Percentiles rank a stretch among this genome's conserved stretches.
phyloP scores from a whole-genome alignment of 2,329 filamentous ascomycete species.

The Penicillium rolfsii region DNA sequence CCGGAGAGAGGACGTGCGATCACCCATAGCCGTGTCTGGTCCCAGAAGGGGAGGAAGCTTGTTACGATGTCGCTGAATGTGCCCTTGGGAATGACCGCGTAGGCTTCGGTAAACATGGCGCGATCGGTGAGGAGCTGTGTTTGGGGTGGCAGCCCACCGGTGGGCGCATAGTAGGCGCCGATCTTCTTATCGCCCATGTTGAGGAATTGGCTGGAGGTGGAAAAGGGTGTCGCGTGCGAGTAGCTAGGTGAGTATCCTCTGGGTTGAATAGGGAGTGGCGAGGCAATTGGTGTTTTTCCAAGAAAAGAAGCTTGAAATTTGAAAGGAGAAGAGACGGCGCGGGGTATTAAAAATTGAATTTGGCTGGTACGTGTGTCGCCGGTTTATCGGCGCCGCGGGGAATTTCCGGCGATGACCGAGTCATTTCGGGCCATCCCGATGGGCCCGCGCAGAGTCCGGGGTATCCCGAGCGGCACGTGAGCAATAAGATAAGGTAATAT shows the following conservation, averaged over 20 bases:
- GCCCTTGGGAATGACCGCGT: constrained; percentile 31
- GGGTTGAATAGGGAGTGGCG: background rate
- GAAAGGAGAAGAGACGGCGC: background rate
- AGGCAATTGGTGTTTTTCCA: background rate
- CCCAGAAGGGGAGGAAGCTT: constrained; percentile 33
- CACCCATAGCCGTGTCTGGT: constrained; percentile 32
- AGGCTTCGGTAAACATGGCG: constrained; percentile 34
- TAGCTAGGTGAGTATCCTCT: background rate
- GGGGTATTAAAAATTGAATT: constrained; percentile 1
- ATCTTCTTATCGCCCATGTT: constrained; percentile 40
- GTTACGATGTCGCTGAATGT: constrained; percentile 32
- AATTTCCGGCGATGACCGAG: constrained; percentile 6
- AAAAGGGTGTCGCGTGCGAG: background rate
- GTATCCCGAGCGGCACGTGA: constrained; percentile 6
- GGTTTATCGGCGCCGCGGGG: constrained; percentile 3
- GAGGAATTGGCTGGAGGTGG: background rate
- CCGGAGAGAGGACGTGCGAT: constrained; percentile 31
- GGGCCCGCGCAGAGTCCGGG: background rate
- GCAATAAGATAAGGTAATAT: background rate
- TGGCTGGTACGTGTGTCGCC: background rate
- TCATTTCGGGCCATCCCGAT: constrained; percentile 5
- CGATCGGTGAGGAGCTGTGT: constrained; percentile 32
- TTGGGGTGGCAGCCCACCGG: constrained; percentile 29
- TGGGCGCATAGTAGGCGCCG: constrained; percentile 31
- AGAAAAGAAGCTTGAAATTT: background rate